Percentiles rank a stretch among this genome's conserved stretches.
These are phyloP conservation scores for Ceratocystis variospora DNA, from an alignment of 2,329 filamentous ascomycete species.

Conservation along the genomic window DNA sequence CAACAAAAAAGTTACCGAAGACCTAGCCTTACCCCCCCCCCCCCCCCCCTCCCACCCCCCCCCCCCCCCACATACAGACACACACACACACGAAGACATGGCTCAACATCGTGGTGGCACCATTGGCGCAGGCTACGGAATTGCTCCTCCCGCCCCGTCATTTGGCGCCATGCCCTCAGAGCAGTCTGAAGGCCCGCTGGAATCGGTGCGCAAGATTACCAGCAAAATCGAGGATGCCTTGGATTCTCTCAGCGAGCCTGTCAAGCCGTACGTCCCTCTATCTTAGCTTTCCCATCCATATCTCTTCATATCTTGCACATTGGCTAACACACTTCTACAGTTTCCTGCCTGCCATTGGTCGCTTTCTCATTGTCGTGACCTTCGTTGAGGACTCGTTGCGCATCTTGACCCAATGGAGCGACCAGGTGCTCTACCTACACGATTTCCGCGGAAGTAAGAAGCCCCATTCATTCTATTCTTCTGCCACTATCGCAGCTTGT, in stretches of 20 bases:
- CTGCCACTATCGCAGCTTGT: no score
- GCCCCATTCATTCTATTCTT: neutral
- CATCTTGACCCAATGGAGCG: conserved; percentile 94
- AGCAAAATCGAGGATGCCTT: conserved; percentile 96
- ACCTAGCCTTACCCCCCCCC: neutral
- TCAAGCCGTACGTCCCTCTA: conserved; percentile 68
- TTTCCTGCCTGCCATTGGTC: conserved; percentile 86
- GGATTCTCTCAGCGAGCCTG: conserved; percentile 72
- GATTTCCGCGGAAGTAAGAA: conserved; percentile 83
- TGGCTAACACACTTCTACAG: conserved; percentile 32
- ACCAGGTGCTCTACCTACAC: conserved; percentile 84
- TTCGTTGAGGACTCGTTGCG: conserved; percentile 93
- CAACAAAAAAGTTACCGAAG: neutral
- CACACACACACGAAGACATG: conserved; percentile 22
- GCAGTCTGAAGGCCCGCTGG: conserved; percentile 58
- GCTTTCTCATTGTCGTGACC: conserved; percentile 94
- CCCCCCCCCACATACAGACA: neutral
- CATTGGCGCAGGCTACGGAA: conserved; percentile 57
- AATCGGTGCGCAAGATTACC: conserved; percentile 83
- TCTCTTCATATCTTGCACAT: neutral
- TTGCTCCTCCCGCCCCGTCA: conserved; percentile 54
- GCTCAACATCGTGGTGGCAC: conserved; percentile 40
- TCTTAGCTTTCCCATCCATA: neutral
- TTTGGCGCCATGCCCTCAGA: conserved; percentile 46
- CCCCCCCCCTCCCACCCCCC: no score